Conservation (phyloP, 768 basidiomycete species). For the Neoboletus brunneissimus region DNA sequence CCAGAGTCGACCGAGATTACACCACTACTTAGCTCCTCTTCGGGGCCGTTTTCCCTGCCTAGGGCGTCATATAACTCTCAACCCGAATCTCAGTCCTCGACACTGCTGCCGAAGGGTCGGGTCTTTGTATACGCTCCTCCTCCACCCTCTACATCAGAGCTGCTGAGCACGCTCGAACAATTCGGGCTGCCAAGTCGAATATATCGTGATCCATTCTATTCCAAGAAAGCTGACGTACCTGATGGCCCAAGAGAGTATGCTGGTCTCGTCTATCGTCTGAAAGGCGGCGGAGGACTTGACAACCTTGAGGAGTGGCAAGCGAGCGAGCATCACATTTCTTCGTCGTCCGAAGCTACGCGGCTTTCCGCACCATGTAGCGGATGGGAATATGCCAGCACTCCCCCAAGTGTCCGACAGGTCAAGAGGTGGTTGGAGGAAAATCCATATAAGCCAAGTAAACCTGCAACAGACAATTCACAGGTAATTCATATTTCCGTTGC, state of each 20-base stretch:
- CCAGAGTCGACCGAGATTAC: constrained; percentile 2
- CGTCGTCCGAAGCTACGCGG: background rate
- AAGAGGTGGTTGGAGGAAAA: constrained; percentile 49
- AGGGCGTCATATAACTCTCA: constrained; percentile 21
- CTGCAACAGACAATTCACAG: constrained; percentile 46
- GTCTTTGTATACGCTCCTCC: constrained; percentile 44
- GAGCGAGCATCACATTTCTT: constrained; percentile 3
- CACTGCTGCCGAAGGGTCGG: background rate
- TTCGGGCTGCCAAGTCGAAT: constrained; percentile 54
- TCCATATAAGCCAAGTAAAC: constrained; percentile 13
- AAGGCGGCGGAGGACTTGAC: constrained; percentile 57
- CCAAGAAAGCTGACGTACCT: constrained; percentile 66
- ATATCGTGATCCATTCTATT: constrained; percentile 82
- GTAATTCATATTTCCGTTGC: constrained; percentile 27
- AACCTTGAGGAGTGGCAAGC: constrained; percentile 60
- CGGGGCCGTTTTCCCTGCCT: background rate
- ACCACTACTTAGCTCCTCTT: background rate
- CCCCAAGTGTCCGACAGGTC: constrained; percentile 59
- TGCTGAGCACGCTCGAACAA: constrained; percentile 43
- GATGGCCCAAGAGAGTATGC: constrained; percentile 71
- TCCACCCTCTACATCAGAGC: constrained; percentile 51
- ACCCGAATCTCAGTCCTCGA: constrained; percentile 2
- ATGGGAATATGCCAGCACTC: constrained; percentile 78
- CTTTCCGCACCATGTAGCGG: constrained; percentile 43
- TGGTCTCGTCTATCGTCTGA: constrained; percentile 70